A percentile compares a stretch with the other conserved stretches of the same genome.
Evolutionary conservation across 768 basidiomycete species (phyloP).

Genomic region (Boletus pseudopeckii): DNA sequence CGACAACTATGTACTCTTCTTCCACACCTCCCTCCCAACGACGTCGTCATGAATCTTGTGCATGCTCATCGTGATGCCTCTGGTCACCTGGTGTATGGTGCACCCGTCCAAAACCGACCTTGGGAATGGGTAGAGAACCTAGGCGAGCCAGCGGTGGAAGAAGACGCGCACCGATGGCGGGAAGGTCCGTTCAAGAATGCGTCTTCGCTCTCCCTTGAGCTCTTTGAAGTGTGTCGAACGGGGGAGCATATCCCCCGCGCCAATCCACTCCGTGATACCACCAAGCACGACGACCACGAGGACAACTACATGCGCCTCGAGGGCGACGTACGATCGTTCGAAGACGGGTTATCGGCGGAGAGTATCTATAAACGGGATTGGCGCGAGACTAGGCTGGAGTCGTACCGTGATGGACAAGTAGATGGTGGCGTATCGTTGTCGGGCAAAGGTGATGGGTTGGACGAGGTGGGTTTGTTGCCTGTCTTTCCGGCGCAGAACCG

Average conservation of each 20-base stretch:
- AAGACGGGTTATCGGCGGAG: conserved; percentile 62
- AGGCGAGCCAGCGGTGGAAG: conserved; percentile 44
- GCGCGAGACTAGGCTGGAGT: conserved; percentile 60
- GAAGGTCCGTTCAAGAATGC: conserved; percentile 59
- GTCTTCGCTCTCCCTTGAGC: conserved; percentile 67
- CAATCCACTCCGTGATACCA: background rate
- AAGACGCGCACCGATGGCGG: conserved; percentile 40
- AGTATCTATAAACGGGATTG: conserved; percentile 71
- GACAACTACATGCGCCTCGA: conserved; percentile 28
- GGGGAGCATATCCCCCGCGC: conserved; percentile 46
- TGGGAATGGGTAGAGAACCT: conserved; percentile 88
- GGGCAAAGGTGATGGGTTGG: conserved; percentile 25
- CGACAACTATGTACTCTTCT: conserved; percentile 58
- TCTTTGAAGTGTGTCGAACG: conserved; percentile 63
- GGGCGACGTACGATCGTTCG: conserved; percentile 53
- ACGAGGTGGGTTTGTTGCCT: conserved; percentile 30
- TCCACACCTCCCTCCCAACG: conserved; percentile 48
- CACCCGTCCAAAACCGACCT: conserved; percentile 65
- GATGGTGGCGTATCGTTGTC: conserved; percentile 5
- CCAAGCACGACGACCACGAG: conserved; percentile 21
- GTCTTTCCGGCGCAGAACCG: conserved; percentile 19
- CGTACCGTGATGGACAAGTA: conserved; percentile 12
- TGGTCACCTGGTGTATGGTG: conserved; percentile 47
- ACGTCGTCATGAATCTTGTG: conserved; percentile 54
- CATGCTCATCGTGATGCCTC: conserved; percentile 53